Base-by-base conservation (phyloP, 257 asterid genomes). In the Solanum clarkiae region DNA sequence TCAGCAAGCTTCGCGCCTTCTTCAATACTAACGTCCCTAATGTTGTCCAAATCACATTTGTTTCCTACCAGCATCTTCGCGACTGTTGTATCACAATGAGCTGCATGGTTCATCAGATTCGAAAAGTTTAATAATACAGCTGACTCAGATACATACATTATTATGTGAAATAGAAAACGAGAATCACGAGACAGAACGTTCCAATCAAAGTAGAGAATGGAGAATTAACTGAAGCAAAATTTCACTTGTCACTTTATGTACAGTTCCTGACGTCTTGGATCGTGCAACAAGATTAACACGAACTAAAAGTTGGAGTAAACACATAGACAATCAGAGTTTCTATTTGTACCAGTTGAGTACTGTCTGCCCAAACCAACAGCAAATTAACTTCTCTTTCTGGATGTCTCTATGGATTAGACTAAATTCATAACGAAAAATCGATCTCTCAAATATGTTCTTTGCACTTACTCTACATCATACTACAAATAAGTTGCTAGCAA, bases 1-100 rank as follows among this genome's bases (percentile, higher is more conserved):
- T 87, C 90, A 24, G 90, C 90, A 15, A 87, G 59, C 47, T 71
- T 82, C 11, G 86, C 86, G 12, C 88, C 90, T 72, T 87, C 90
- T 62, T 87, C 90, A 29, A 75, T 51, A 10, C 79, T 74, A 15
- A 87, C 90, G 5, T 65, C 86, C 36, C 90, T 72, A 51, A 87
- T 81, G 40, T 51, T 82, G 86, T 87, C 90, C 82, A 87, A 82
- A 59, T 87, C 90, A 75, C 87, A 84, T 87, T 87, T 87, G 80
- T 87, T 87, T 20, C 89, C 89, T 22, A 87, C 75, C 74, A 87
- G 32, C 87, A 87, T 87, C 80, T 44, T 87, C 45, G 90, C 86
- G 16, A 87, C 84, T 51, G 84, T 85, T 26, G 90, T 85, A 66
- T 87, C 90, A 26, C 88, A 85, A 62, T 87, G 90, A 1, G 84